Conservation (phyloP, 2,329 filamentous ascomycete genomes). For the Blastomyces percursus region DNA sequence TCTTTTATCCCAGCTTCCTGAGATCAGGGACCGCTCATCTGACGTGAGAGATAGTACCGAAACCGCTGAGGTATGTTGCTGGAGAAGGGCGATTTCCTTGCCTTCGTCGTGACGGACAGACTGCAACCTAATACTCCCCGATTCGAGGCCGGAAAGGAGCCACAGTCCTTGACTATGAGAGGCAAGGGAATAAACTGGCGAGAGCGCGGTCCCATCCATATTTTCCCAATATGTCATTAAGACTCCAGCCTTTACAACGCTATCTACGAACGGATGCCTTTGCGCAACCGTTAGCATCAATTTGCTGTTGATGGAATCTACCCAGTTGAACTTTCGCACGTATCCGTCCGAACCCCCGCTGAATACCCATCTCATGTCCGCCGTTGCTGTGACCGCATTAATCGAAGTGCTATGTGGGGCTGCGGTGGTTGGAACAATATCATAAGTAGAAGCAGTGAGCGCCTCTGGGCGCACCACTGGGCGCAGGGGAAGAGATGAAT, state of each 20-base stretch:
- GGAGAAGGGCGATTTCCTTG: slow-evolving; percentile 70
- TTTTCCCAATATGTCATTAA: slow-evolving; percentile 98
- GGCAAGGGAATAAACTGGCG: slow-evolving; percentile 87
- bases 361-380: slow-evolving; percentile 90
- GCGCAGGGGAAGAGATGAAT: slow-evolving; percentile 31
- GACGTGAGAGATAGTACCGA: slow-evolving; percentile 71
- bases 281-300: slow-evolving; percentile 89
- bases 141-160: slow-evolving; percentile 83
- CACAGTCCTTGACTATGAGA: slow-evolving; percentile 83
- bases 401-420: slow-evolving; percentile 93
- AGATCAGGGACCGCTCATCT: slow-evolving; percentile 78
- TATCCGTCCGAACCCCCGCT: slow-evolving; percentile 91
- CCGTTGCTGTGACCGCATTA: slow-evolving; percentile 83
- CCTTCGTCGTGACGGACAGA: slow-evolving; percentile 91
- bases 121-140: slow-evolving; percentile 84
- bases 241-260: slow-evolving; percentile 87
- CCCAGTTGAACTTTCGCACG: slow-evolving; percentile 92
- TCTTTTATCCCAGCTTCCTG: slow-evolving; percentile 92
- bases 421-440: slow-evolving; percentile 94
- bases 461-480: slow-evolving; percentile 64
- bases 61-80: slow-evolving; percentile 80
- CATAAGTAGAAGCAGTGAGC: slow-evolving; percentile 71
- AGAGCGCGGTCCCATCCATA: slow-evolving; percentile 64
- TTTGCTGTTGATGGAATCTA: slow-evolving; percentile 90
- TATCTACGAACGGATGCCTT: slow-evolving; percentile 92